Conservation (phyloP, 2,329 filamentous ascomycete genomes). For the Xylariaceae sp. region DNA sequence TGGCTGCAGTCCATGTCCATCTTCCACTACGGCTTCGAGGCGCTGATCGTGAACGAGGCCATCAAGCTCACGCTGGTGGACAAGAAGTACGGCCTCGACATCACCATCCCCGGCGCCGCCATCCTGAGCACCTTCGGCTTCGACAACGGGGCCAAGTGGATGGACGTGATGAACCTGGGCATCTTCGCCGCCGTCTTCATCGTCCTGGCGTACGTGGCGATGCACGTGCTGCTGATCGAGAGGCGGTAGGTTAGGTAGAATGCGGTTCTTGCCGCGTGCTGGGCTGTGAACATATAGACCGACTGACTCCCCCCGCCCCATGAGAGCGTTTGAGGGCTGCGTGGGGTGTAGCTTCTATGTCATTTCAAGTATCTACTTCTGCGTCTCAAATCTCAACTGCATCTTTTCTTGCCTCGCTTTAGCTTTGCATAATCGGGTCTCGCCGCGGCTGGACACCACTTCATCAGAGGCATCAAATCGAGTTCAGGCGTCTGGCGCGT, state of each 20-base stretch:
- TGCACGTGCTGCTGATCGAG: slow-evolving; percentile 92
- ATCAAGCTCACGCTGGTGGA: slow-evolving; percentile 82
- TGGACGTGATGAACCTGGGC: slow-evolving; percentile 72
- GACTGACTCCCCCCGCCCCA: no score
- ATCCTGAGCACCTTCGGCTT: slow-evolving; percentile 96
- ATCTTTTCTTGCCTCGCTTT: slow-evolving; percentile 6
- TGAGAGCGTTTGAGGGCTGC: no score
- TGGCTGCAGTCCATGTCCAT: slow-evolving; percentile 95
- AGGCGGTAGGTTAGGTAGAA: slow-evolving; percentile 54
- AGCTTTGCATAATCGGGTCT: slow-evolving; percentile 12
- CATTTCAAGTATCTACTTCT: no score
- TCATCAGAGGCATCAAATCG: no score
- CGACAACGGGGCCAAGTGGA: slow-evolving; percentile 77
- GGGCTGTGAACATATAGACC: no score
- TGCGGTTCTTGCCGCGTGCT: no score
- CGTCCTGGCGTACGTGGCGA: slow-evolving; percentile 78
- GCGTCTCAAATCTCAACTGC: no score
- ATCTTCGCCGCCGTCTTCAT: slow-evolving; percentile 80
- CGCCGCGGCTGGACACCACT: slow-evolving; percentile 11
- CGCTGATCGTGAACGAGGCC: slow-evolving; percentile 94
- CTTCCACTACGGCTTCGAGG: slow-evolving; percentile 97
- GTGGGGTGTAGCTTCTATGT: no score
- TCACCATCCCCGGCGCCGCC: slow-evolving; percentile 87
- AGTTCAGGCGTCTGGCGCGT: no score
- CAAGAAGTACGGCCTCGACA: slow-evolving; percentile 92